Base-by-base conservation (phyloP, 2,329 filamentous ascomycete genomes). In the Chrysoporthe puriensis region DNA sequence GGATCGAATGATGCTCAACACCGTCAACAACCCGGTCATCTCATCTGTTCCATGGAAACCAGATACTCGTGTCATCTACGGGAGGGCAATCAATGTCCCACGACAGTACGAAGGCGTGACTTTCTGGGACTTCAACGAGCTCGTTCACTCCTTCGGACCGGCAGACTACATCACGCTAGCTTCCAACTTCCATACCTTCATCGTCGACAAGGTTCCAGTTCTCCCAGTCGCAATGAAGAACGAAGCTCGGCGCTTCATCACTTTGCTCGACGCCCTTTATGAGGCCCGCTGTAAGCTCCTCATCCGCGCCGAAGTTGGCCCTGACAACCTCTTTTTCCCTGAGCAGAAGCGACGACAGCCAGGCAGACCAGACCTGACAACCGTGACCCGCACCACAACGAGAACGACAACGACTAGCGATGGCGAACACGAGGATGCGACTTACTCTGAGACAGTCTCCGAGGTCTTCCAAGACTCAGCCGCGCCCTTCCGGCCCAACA, bases 81-180 rank as follows among this genome's bases (percentile, higher is more conserved):
- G 90, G 2, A 86, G 91, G 46, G 81, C 79, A 1, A 80, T 94
- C 1, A 74, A 76, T 1, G 84, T 93, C 2, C 88, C 89, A 1
- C 81, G 82, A 3, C 84, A 90, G 48, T 78, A 85, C 70, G 78
- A 84, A 36, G 88, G 89, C 21, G 79, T 86, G 1, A 85, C 88
- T 0, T 83, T 84, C 65, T 93, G 91, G 86, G 85, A 86, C 11
- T 96, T 95, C 73, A 74, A 82, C 16, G 85, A 90, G 46, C 84
- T 95, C 1, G 93, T 91, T 67, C 84, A 84, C 6, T 82, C 83
- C 1, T 88, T 94, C 57, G 92, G 92, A 0, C 91, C 92, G 1
- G 92, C 92, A 40, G 92, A 96, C 79, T 96, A 94, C 78, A 91
- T 94, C 65, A 91, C 90, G 1, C 86, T 96, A 76, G 91, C 92